Evolutionary conservation across 2,329 filamentous ascomycete genomes (phyloP), one percentile per base, ranked within the genome.

Genomic region (Xylariaceae sp.): DNA sequence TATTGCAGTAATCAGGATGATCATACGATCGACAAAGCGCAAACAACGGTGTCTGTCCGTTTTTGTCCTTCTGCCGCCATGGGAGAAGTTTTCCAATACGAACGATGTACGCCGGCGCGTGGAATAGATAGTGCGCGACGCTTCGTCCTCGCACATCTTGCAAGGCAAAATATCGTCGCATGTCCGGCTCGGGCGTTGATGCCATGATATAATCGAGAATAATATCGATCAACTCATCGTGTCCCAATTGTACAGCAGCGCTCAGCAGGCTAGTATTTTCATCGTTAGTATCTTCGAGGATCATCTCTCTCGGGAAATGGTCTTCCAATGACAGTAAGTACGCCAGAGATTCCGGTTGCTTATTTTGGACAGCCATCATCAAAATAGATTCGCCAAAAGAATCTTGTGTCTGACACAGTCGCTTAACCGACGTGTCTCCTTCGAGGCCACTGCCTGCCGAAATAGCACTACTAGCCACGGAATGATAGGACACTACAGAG

Each of bases 21-120:
- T 99, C 94, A 70, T 99, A 99, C 0, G 92, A 97, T 67, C 94
- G 86, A 73, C 92, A 97, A 0, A 97, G 80, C 1, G 94, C 94
- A 72, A 99, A 97, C 7, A 99, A 77, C 1, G 94, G 95, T n/a
- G 95, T 99, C 74, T 97, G 94, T 0, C 94, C 94, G 70, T 97
- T 97, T 72, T 92, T 95, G 74, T 99, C 94, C 66, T 88, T 91
- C 73, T 95, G 85, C 59, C 86, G 84, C 94, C 94, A 99, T 7
- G 91, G 89, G 56, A 99, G 78, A 65, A 93, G 76, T 61, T 82
- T 81, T 1, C 92, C 92, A 61, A 97, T 87, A 57, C 83, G 82
- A 50, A 80, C 77, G 66, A 99, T 94, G 17, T 99, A 78, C 56
- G 83, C 81, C 1, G 94, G 94, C 7, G 90, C 88, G 70, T 96